Conservation (phyloP, 257 asterid genomes). For the Rhazya stricta region DNA sequence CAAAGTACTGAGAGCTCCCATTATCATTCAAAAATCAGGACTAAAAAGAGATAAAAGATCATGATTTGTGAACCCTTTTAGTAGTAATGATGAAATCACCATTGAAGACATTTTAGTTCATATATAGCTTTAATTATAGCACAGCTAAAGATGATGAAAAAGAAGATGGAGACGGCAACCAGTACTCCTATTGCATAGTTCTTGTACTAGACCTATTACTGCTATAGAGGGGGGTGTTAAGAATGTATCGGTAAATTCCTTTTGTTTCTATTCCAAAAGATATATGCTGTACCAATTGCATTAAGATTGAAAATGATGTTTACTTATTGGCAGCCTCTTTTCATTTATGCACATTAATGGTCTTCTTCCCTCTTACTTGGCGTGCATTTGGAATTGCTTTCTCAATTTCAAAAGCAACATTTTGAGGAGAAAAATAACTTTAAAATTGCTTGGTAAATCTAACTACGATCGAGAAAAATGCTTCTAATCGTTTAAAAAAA, state of each 20-base stretch:
- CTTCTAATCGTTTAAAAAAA: too few species aligned
- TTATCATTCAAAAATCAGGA: too few species aligned
- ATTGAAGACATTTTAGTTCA: neutral
- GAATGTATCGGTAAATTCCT: neutral
- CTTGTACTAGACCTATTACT: neutral
- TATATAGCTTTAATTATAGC: neutral
- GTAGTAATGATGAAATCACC: neutral
- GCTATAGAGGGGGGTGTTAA: neutral
- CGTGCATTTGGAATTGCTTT: too few species aligned
- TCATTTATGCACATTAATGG: too few species aligned
- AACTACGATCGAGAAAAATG: too few species aligned
- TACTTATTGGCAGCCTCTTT: neutral
- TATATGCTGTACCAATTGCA: neutral
- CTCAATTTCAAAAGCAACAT: too few species aligned
- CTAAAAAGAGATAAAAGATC: too few species aligned
- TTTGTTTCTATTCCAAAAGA: neutral
- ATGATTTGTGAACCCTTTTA: too few species aligned
- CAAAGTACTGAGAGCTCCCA: too few species aligned
- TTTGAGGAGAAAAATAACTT: too few species aligned
- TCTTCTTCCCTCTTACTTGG: too few species aligned
- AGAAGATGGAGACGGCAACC: constrained; percentile 8
- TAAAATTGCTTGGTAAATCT: too few species aligned
- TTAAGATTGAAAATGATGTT: neutral
- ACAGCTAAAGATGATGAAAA: neutral
- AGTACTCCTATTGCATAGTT: neutral